Conservation (phyloP, 2,329 filamentous ascomycete species). For the Sporothrix protearum region DNA sequence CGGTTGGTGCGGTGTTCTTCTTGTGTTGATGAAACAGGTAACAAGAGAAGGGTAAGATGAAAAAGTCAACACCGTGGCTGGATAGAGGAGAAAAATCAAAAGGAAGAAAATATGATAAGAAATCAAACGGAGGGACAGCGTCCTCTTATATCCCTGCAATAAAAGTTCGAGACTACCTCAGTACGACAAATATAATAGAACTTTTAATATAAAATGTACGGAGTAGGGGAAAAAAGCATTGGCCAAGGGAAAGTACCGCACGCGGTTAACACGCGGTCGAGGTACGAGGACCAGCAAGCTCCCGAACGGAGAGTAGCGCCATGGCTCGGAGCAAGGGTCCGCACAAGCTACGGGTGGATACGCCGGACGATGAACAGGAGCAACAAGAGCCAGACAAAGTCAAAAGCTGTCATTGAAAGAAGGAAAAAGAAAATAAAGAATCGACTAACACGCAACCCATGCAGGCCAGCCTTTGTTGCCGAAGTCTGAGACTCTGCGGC, state of each 20-base stretch:
- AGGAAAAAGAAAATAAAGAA: not conserved
- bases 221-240: not conserved
- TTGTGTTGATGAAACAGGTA: not conserved
- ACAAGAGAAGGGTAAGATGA: not conserved
- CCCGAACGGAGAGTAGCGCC: not conserved
- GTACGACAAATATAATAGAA: too few species aligned
- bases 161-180: not conserved
- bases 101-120: not conserved
- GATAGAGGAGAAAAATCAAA: not conserved
- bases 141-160: slow-evolving; percentile 4
- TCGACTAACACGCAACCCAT: not conserved
- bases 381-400: too few species aligned
- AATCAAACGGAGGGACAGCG: not conserved
- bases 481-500: not conserved
- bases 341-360: not conserved
- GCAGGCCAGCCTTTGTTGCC: not conserved
- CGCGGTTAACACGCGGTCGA: not conserved
- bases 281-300: not conserved
- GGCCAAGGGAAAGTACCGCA: not conserved
- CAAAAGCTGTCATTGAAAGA: not conserved
- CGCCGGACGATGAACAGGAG: not conserved
- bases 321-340: not conserved
- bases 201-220: too few species aligned
- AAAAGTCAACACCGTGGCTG: not conserved
- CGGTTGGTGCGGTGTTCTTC: not conserved